Conservation (phyloP, 495 filamentous ascomycete genomes). For the Haplographium delicatum region DNA sequence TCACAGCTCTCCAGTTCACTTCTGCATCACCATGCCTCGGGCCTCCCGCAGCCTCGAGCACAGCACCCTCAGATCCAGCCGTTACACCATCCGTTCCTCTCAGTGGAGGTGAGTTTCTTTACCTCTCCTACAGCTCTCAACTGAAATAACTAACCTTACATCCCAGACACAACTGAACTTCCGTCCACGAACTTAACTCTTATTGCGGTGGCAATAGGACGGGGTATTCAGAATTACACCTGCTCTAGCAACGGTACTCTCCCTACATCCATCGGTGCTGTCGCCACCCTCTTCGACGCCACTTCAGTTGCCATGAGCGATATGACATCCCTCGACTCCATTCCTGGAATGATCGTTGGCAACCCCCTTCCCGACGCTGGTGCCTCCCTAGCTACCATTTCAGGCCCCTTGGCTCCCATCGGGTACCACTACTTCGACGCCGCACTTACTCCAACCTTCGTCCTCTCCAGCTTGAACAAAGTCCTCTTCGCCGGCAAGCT, state of each 20-base stretch:
- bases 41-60: too few species aligned
- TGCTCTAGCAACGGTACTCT: constrained; percentile 39
- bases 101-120: constrained; percentile 10
- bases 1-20: constrained; percentile 6
- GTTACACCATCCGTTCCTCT: constrained; percentile 6
- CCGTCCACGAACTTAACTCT: constrained; percentile 36
- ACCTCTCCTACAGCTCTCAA: neutral
- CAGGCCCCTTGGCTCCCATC: constrained; percentile 33
- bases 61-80: too few species aligned
- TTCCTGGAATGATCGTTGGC: constrained; percentile 34
- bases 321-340: constrained; percentile 26
- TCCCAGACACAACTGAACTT: constrained; percentile 16
- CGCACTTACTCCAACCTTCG: constrained; percentile 49
- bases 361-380: constrained; percentile 28
- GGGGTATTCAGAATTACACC: constrained; percentile 76
- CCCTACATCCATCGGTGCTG: constrained; percentile 49
- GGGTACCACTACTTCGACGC: constrained; percentile 65
- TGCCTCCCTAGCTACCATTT: neutral
- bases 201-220: constrained; percentile 60
- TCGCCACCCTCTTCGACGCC: constrained; percentile 53
- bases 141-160: constrained; percentile 1
- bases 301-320: constrained; percentile 16
- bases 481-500: constrained; percentile 38
- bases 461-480: constrained; percentile 42
- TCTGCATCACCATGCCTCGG: neutral